phyloP scores from a whole-genome alignment of 176 grass and related monocot species.

The Rhynchospora pubera region DNA sequence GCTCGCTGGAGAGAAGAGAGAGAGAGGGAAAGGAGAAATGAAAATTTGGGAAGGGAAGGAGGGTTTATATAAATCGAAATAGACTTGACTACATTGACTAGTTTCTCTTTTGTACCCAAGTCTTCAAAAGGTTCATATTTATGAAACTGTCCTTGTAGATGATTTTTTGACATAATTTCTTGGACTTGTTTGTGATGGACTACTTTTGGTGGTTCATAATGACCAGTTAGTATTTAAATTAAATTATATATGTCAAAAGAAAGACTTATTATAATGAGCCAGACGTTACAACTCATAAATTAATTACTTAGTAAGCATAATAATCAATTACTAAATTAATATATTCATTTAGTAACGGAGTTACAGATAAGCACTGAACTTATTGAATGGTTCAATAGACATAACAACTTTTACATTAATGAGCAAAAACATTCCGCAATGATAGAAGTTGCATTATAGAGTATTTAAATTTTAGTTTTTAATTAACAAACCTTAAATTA shows the following conservation, averaged over 20 bases:
- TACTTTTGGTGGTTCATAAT: not conserved
- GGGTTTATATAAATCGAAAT: slow-evolving; percentile 14
- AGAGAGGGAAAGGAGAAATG: not conserved
- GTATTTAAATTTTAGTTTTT: too few species aligned
- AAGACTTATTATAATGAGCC: not conserved
- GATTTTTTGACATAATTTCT: not conserved
- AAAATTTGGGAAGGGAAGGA: not conserved
- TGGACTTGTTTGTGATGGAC: not conserved
- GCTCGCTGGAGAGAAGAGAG: not conserved
- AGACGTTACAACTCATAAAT: not conserved
- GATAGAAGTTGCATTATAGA: not conserved
- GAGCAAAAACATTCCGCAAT: not conserved
- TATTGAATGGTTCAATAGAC: not conserved
- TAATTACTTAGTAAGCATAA: not conserved
- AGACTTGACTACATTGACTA: slow-evolving; percentile 11
- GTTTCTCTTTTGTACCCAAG: not conserved
- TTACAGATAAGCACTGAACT: not conserved
- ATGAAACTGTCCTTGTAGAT: not conserved
- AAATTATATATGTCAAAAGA: not conserved
- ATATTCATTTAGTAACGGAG: not conserved
- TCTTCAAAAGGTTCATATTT: not conserved
- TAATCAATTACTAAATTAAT: not conserved
- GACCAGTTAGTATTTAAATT: not conserved
- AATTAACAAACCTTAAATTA: too few species aligned
- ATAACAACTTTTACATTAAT: not conserved